Percentiles rank a stretch among this genome's conserved stretches.
Conservation (phyloP, 805 yeast genomes). For the Candida ponderosae region DNA sequence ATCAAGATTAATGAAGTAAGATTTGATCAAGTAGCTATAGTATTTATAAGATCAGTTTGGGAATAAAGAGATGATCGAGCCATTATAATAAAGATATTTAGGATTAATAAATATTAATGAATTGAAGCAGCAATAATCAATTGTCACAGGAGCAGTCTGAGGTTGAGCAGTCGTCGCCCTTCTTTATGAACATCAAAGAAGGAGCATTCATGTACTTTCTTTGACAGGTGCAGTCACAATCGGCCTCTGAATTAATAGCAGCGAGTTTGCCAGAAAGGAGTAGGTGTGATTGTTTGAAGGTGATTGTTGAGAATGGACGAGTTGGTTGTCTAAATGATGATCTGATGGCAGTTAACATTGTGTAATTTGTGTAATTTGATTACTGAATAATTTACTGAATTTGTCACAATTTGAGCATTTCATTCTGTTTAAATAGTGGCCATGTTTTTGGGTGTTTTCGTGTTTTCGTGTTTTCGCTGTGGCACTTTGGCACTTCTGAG, state of each 20-base stretch:
- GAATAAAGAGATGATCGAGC: neutral
- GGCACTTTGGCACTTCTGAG: too few relatives aligned
- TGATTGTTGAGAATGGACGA: neutral
- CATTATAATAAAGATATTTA: neutral
- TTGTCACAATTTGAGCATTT: too few relatives aligned
- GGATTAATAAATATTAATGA: neutral
- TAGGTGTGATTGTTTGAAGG: conserved; percentile 1
- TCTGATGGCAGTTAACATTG: neutral
- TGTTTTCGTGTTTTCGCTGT: too few relatives aligned
- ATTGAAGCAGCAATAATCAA: neutral
- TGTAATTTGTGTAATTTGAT: neutral
- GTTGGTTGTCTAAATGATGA: too few relatives aligned
- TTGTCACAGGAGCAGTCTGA: conserved; percentile 18
- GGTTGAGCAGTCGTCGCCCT: conserved; percentile 18
- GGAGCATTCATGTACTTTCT: conserved; percentile 6
- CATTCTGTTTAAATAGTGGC: too few relatives aligned
- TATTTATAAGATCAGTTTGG: neutral
- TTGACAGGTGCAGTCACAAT: conserved; percentile 21
- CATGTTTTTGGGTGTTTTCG: too few relatives aligned
- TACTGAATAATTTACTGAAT: too few relatives aligned
- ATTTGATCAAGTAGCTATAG: neutral
- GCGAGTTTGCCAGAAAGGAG: conserved; percentile 3
- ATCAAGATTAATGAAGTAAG: neutral
- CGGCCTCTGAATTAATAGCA: conserved; percentile 10
- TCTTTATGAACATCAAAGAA: too few relatives aligned